Percentiles rank a stretch among this genome's conserved stretches.
phyloP scores from a whole-genome alignment of 768 basidiomycete species.

The Mrakia hoshinonis region DNA sequence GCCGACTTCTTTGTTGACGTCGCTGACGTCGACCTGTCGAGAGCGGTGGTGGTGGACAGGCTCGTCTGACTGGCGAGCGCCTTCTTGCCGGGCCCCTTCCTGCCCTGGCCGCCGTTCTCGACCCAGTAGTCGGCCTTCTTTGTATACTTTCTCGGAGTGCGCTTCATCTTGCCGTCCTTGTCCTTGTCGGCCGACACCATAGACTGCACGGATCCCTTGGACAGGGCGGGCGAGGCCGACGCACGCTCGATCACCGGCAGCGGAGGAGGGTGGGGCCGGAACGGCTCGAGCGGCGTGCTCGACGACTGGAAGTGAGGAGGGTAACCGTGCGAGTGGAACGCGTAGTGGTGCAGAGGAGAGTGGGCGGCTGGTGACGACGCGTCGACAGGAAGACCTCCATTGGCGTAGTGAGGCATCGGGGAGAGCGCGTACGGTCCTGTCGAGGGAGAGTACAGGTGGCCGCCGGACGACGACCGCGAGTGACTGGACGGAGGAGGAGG shows the following conservation, averaged over 20 bases:
- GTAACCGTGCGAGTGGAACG: background rate
- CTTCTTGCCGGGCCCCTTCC: conserved; percentile 15
- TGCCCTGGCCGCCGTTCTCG: conserved; percentile 18
- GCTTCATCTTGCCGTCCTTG: conserved; percentile 11
- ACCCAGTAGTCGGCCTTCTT: conserved; percentile 24
- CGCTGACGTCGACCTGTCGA: background rate
- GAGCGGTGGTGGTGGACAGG: background rate
- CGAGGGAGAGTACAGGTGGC: background rate
- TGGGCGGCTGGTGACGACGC: background rate
- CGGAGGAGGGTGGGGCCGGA: conserved; percentile 1
- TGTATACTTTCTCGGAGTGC: conserved; percentile 20
- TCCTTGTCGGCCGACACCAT: background rate
- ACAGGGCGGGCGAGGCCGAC: background rate
- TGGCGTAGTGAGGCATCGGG: background rate
- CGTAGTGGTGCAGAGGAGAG: conserved; percentile 7
- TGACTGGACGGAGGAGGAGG: conserved; percentile 4
- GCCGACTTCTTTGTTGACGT: background rate
- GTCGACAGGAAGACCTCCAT: background rate
- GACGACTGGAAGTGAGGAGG: background rate
- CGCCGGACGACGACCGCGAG: conserved; percentile 9
- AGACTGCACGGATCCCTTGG: background rate
- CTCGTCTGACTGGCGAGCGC: background rate
- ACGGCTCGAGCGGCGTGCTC: conserved; percentile 2
- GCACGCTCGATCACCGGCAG: background rate
- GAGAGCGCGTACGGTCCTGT: background rate